Conservation (phyloP, 108 stramenopile genomes). For the Pseudonitzschia pungens region DNA sequence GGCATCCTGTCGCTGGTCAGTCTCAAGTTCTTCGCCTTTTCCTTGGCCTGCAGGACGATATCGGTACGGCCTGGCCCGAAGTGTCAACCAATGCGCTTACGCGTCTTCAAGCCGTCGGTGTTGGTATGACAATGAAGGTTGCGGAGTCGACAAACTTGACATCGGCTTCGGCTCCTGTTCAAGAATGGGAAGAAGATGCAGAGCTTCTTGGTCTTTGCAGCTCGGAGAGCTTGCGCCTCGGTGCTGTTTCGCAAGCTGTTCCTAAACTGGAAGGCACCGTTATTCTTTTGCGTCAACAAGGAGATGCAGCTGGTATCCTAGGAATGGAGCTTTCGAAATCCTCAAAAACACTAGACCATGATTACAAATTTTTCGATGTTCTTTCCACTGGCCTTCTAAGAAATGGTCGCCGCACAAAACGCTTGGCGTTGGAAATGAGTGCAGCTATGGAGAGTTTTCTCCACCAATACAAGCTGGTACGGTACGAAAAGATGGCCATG, state of each 20-base stretch:
- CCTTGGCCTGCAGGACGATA: conserved; percentile 80
- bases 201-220: conserved; percentile 70
- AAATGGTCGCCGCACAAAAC: conserved; percentile 67
- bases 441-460: conserved; percentile 71
- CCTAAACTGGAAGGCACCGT: conserved; percentile 86
- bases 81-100: conserved; percentile 78
- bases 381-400: conserved; percentile 64
- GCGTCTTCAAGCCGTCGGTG: conserved; percentile 57
- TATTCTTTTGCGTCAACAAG: conserved; percentile 56
- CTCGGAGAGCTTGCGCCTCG: conserved; percentile 69
- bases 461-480: conserved; percentile 72
- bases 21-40: conserved; percentile 65
- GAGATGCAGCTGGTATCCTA: conserved; percentile 56
- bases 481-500: conserved; percentile 80
- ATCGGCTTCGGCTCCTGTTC: conserved; percentile 24
- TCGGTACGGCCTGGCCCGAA: conserved; percentile 91
- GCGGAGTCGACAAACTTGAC: conserved; percentile 33
- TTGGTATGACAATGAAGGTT: conserved; percentile 37
- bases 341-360: conserved; percentile 51
- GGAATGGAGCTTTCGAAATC: conserved; percentile 82
- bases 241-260: conserved; percentile 72
- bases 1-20: conserved; percentile 63
- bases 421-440: conserved; percentile 67
- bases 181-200: conserved; percentile 75
- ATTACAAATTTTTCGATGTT: conserved; percentile 52